Base-by-base conservation (phyloP, 2,329 filamentous ascomycete species). In the Exserohilum turcica region DNA sequence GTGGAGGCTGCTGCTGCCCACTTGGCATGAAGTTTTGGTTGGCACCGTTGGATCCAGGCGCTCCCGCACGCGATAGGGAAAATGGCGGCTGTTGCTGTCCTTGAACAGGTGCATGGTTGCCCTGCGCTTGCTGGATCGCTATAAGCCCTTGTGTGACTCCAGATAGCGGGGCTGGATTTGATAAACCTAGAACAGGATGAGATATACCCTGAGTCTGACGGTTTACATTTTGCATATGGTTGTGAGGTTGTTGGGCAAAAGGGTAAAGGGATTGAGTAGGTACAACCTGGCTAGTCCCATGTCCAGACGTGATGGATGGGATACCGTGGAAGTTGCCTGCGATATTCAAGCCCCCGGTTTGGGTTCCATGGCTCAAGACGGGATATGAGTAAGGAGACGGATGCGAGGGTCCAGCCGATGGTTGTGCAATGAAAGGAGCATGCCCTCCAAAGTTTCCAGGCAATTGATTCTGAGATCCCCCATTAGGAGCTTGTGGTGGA, bases 141-240 rank as follows among this genome's bases (percentile, higher is more conserved):
- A 27, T 5, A 12, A 52, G 48, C 5, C 48, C 38, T 16, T 52
- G 53, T 16, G 38, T 33, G 15, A 52, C 48, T 31, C 28, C 21
- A 39, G 43, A 39, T 9, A 39, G 44, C 27, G 29, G n/a, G 7
- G 13, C 31, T 37, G 32, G 35, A 15, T 8, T 13, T 28, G 39
- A 29, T 13, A 48, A 33, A 12, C 40, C 35, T 27, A 35, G 40
- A 2, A 40, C 27, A 3, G 47, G 38, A 28, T 39, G 28, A 24
- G 39, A 21, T 6, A 38, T 27, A 1, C 28, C 2, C n/a, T 40
- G 29, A 42, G 33, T 5, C 7, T 35, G 32, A 19, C 43, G 45
- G 24, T 31, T 19, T 15, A 45, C 12, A 16, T 39, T 36, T 10
- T 36, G 24, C 21, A 7, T 42, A 31, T 31, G 10, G 21, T 3